phyloP scores from a whole-genome alignment of 2,329 filamentous ascomycete species.

The Rhytidhysteron rufulum region DNA sequence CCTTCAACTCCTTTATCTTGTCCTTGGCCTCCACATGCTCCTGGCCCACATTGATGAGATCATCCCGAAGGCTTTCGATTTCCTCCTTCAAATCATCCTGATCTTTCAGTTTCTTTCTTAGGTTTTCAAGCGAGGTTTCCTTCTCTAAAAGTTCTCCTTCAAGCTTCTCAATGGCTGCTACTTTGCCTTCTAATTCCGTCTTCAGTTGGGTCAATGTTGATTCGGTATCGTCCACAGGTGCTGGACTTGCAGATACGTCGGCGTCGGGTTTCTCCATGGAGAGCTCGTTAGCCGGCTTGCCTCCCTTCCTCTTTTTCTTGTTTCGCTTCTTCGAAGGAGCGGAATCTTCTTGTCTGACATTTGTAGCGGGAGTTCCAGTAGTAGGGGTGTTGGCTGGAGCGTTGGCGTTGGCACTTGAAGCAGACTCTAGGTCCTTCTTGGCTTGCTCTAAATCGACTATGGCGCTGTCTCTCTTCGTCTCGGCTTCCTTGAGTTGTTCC shows the following conservation, averaged over 20 bases:
- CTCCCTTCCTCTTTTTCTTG: slow-evolving; percentile 80
- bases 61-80: slow-evolving; percentile 77
- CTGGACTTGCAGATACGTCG: slow-evolving; percentile 13
- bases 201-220: slow-evolving; percentile 27
- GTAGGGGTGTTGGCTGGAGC: slow-evolving; percentile 13
- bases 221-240: slow-evolving; percentile 25
- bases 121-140: slow-evolving; percentile 66
- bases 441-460: slow-evolving; percentile 39
- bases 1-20: slow-evolving; percentile 64
- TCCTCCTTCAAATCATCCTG: slow-evolving; percentile 78
- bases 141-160: slow-evolving; percentile 46
- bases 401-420: slow-evolving; percentile 9
- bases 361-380: slow-evolving; percentile 16
- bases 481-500: slow-evolving; percentile 51
- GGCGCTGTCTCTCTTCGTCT: slow-evolving; percentile 45
- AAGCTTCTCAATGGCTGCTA: slow-evolving; percentile 26
- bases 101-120: slow-evolving; percentile 69
- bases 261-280: slow-evolving; percentile 7
- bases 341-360: slow-evolving; percentile 23
- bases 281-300: slow-evolving; percentile 35
- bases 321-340: slow-evolving; percentile 66
- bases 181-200: slow-evolving; percentile 33
- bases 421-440: slow-evolving; percentile 25
- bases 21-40: slow-evolving; percentile 83
- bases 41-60: slow-evolving; percentile 72